Evolutionary conservation across 176 grass and related monocot genomes (phyloP), one percentile per base, ranked within the genome.

Genomic region (Rhipidocladum racemiflorum): DNA sequence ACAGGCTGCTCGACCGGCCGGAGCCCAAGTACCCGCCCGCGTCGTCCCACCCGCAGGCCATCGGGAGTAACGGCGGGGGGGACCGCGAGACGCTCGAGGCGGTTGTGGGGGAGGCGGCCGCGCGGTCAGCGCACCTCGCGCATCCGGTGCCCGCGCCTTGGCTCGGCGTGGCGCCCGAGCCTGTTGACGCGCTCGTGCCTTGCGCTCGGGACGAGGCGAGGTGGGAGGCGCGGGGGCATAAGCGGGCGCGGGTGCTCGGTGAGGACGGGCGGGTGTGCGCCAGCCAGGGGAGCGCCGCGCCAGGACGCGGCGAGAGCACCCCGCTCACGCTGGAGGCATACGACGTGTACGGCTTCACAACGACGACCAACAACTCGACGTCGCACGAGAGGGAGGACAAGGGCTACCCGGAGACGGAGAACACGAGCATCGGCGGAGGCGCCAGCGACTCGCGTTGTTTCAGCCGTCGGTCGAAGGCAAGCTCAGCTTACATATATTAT

Each of bases 1-100:
- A 93, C 70, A 88, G 92, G 23, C 87, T 91, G 21, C 34, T 91
- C 27, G 71, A 74, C 73, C 87, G 89, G 17, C 67, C 84, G 20
- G 36, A 40, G 64, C 65, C 77, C 21, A 89, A 85, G 73, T 81
- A 81, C 65, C 69, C 32, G 27, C 65, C 27, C 39, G 72, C 50
- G 23, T 28, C 65, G 51, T 34, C 9, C 24, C 84, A 50, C 38
- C 68, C 56, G 69, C 77, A 68, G 12, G 68, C 32, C 56, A 70
- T 85, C 76, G 87, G 72, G 39, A 34, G 29, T 29, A 83, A 42
- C 44, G 65, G n/a, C 40, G 69, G 17, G 9, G 83, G 75, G 3
- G 85, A 87, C 76, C 80, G 78, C 1, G 95, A 94, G 70, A 99
- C 87, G 15, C 88, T 99, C 7, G 97, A 99, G 80, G 89, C 89